Evolutionary conservation across 805 yeast species (phyloP), one percentile per base, ranked within the genome.

Genomic region (Metschnikowia orientalis): DNA sequence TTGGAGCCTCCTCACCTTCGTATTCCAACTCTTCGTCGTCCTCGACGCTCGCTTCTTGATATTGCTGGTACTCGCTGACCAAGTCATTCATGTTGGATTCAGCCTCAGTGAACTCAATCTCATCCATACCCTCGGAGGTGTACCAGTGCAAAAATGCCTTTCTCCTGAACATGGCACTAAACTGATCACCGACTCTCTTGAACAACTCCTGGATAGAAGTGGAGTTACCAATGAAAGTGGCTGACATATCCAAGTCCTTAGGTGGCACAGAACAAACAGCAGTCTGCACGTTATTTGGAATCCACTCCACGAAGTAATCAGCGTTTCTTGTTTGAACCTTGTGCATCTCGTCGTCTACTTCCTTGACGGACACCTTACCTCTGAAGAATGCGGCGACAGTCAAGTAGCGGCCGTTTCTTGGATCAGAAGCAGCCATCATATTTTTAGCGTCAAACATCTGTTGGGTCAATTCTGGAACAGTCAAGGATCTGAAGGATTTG

Each of bases 131-230:
- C 65, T 88, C 96, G 49, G 81, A 75, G 7, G 92, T 84, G 67
- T 86, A 88, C 96, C 96, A 88, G 64, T 88, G 95, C 67, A 88
- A 79, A 78, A 88, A 88, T 44, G 96, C 96, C 62, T 81, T 83
- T 69, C 92, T 85, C 59, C 85, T 77, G 66, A 83, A 88, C 96
- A 88, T 88, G 41, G 88, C 89, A 49, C 81, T 71, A 66, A 88
- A 88, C 66, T 88, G 95, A 51, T 75, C 86, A 45, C 90, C 90
- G 37, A 85, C 82, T 66, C 96, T 81, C 65, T 79, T 78, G 67
- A 88, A 88, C 53, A 88, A 69, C 61, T 87, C 95, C 67, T 85
- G 95, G 57, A 88, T 84, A 2, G 95, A 82, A 4, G 96, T 88
- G 18, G 95, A 81, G 70, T 88, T 88, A 54, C 95, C 95, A 51